Base-by-base conservation (phyloP, 2,329 filamentous ascomycete species). In the Alternaria ventricosa region DNA sequence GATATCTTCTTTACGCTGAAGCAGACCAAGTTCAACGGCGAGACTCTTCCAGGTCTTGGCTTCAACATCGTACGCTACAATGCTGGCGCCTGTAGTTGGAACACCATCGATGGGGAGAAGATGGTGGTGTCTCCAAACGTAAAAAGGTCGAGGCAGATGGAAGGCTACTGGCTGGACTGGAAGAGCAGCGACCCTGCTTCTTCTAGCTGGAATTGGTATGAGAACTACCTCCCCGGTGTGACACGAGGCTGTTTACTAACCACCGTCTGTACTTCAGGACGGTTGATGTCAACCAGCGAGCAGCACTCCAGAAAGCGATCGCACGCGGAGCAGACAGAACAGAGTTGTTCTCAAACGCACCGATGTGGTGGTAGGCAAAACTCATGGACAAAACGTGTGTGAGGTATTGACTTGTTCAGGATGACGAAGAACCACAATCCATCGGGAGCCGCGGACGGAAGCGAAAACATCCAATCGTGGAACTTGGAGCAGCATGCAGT, bases 21-120 rank as follows among this genome's bases (percentile, higher is more conserved):
- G 11, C 33, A 63, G 6, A 56, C 57, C 12, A 54, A 53, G 8
- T 60, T 60, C 22, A 59, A 55, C 5, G 30, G 61, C n/a, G 18
- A 56, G 41, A 63, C 55, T 28, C 18, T 63, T 9, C 57, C 61
- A 2, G 61, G 61, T 8, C 33, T 63, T 10, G 61, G 61, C 27
- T 63, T 63, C 33, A 60, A 56, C 8, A 59, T 60, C 6, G 61
- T 49, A n/a, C 61, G 61, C 12, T 63, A 63, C 15, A 63, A 63
- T 11, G 61, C 57, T 15, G 61, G 61, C 9, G 61, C 61, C n/a
- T 63, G 61, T 20, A 63, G 61, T n/a, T 63, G 61, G 61, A 63
- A 63, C 18, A 30, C 51, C 2, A 12, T 60, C 18, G 51, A 55
- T 12, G 58, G 57, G 0, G 45, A 63, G 4, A 60, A 47, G 7